phyloP scores from a whole-genome alignment of 1,284 basidiomycete genomes.

The Rhodotorula mucilaginosa region DNA sequence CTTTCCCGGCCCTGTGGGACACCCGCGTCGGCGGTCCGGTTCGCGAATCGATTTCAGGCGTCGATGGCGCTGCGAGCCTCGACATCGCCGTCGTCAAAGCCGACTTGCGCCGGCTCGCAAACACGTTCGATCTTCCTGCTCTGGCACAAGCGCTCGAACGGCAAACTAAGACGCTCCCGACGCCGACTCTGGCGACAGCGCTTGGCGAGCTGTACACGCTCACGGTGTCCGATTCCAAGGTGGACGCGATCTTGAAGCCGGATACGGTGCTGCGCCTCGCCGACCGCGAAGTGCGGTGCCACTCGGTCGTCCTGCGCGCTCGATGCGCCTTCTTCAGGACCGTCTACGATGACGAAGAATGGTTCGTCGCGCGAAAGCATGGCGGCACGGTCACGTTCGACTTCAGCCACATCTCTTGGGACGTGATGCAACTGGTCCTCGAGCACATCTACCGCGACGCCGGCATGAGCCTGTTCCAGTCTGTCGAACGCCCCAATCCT shows the following conservation, averaged over 20 bases:
- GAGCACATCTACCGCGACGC: conserved; percentile 74
- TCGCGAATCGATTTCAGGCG: conserved; percentile 46
- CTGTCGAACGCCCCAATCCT: conserved; percentile 64
- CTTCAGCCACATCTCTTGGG: conserved; percentile 72
- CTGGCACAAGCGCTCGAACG: conserved; percentile 58
- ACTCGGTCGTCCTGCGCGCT: conserved; percentile 74
- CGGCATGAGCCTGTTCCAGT: conserved; percentile 68
- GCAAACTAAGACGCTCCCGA: conserved; percentile 41
- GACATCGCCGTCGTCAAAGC: conserved; percentile 22
- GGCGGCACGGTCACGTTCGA: conserved; percentile 60
- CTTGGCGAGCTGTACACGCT: conserved; percentile 6
- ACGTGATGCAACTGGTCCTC: conserved; percentile 72
- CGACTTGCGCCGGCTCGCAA: conserved; percentile 19
- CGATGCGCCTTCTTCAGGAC: conserved; percentile 80
- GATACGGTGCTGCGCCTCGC: conserved; percentile 75
- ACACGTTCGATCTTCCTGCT: conserved; percentile 52
- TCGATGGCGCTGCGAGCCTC: conserved; percentile 1
- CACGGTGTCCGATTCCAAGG: background rate
- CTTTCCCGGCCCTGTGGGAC: conserved; percentile 81
- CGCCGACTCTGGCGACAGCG: conserved; percentile 15
- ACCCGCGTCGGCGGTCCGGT: conserved; percentile 62
- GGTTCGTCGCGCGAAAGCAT: conserved; percentile 65
- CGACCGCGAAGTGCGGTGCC: conserved; percentile 66
- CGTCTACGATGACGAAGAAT: conserved; percentile 81
- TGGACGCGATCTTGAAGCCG: conserved; percentile 47